Conservation (phyloP, 140 eudicot genomes). For the Erigeron philadelphicus region DNA sequence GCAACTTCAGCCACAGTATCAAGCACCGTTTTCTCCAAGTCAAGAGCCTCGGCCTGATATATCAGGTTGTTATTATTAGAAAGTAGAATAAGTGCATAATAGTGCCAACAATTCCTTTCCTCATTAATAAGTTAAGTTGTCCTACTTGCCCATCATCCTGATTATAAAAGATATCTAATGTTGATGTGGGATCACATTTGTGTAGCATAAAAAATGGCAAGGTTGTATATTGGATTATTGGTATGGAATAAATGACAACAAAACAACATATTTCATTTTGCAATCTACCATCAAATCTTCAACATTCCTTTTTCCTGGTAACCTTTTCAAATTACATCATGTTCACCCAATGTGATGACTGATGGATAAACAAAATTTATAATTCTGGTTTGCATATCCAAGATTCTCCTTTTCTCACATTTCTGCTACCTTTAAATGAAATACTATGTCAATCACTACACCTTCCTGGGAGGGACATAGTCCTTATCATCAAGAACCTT, state of each 20-base stretch:
- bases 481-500: background rate
- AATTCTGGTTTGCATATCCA: background rate
- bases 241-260: too few relatives aligned
- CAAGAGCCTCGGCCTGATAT: slow-evolving; percentile 94
- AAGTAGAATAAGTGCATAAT: background rate
- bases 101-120: background rate
- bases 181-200: background rate
- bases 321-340: background rate
- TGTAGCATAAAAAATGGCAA: background rate
- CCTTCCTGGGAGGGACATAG: background rate
- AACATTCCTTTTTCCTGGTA: background rate
- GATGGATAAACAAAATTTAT: background rate
- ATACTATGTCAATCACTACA: background rate
- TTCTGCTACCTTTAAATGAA: background rate
- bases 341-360: background rate
- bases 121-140: background rate
- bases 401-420: background rate
- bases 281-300: background rate
- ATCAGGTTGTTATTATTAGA: background rate
- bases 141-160: background rate
- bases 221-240: background rate
- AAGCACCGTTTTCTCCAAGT: slow-evolving; percentile 72
- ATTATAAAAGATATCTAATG: background rate
- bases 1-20: slow-evolving; percentile 95
- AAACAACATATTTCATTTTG: background rate